Evolutionary conservation across 257 asterid species (phyloP), one percentile per base, ranked within the genome.

Genomic region (Ilex asprella): DNA sequence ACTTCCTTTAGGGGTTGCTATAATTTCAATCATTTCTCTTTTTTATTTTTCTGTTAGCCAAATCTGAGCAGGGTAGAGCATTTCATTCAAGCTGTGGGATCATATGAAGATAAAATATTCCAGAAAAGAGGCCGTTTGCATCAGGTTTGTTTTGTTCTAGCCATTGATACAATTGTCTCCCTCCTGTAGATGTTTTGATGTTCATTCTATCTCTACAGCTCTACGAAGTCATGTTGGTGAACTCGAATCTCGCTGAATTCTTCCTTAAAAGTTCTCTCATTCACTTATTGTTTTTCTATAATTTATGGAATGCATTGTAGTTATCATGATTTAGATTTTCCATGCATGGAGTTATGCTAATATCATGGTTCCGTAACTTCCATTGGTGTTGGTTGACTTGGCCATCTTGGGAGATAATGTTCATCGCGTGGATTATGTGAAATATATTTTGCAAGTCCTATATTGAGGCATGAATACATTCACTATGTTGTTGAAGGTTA

Each of bases 71-170:
- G 79, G 68, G 97, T 93, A 67, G 96, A 93, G 67, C 96, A 78
- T 71, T 93, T 85, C 59, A 93, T 91, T 74, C 96, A 91, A 79
- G 95, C 98, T 44, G 96, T 91, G 68, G 98, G 98, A 56, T 79
- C 92, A 29, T 91, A 65, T 64, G 98, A 91, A 77, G 98, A 91
- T 70, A 86, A 80, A 71, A 91, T 91, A 68, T 91, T 91, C 66
- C 94, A 76, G 81, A 91, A 88, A 74, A 84, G 98, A 75, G 95
- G 90, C 47, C 82, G 94, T 49, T 64, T 93, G 70, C 95, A 93
- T 79, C 96, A 85, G 91, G 99, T 89, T 73, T 62, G 44, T 52
- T 58, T 47, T 44, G 14, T 56, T 60, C 43, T 29, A 15, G 16
- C 41, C 16, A 11, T 59, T 60, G 58, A 47, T 58, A 52, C 32